These are phyloP conservation scores for Artemisia argyi DNA, from an alignment of 129 eudicot species.

Conservation along the genomic window DNA sequence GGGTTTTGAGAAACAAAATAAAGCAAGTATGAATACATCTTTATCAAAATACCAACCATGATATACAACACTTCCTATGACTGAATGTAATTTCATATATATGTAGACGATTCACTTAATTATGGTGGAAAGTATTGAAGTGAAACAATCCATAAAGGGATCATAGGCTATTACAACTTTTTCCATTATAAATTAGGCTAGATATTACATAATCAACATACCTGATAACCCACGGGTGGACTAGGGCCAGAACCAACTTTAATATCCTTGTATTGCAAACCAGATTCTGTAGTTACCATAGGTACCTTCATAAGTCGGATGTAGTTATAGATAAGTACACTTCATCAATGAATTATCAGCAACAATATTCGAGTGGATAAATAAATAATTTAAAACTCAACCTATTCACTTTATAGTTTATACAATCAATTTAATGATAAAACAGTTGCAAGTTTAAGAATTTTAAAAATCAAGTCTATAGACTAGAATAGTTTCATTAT, in stretches of 20 bases:
- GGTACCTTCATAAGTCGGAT: conserved; percentile 62
- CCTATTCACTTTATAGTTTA: not conserved
- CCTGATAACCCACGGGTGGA: conserved; percentile 99
- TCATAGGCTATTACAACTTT: not conserved
- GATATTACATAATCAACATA: conserved; percentile 16
- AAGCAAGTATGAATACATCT: not conserved
- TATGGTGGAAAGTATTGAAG: not conserved
- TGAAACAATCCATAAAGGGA: conserved; percentile 3
- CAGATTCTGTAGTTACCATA: conserved; percentile 95
- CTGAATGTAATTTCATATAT: not conserved
- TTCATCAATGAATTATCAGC: conserved; percentile 1
- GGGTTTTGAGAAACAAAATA: not conserved
- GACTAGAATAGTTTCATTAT: conserved; percentile 10
- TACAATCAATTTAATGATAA: not conserved
- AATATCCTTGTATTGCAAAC: conserved; percentile 95
- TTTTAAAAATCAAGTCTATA: conserved; percentile 4
- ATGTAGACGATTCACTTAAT: not conserved
- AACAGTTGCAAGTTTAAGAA: not conserved
- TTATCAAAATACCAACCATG: not conserved
- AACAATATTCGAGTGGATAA: conserved; percentile 3
- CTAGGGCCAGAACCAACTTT: conserved; percentile 86
- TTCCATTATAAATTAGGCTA: not conserved
- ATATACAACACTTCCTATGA: not conserved
- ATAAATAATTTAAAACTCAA: conserved; percentile 4
- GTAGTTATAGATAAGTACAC: not conserved